Evolutionary conservation across 2,329 filamentous ascomycete species (phyloP), one percentile per base, ranked within the genome.

Genomic region (Lithohypha guttulata): DNA sequence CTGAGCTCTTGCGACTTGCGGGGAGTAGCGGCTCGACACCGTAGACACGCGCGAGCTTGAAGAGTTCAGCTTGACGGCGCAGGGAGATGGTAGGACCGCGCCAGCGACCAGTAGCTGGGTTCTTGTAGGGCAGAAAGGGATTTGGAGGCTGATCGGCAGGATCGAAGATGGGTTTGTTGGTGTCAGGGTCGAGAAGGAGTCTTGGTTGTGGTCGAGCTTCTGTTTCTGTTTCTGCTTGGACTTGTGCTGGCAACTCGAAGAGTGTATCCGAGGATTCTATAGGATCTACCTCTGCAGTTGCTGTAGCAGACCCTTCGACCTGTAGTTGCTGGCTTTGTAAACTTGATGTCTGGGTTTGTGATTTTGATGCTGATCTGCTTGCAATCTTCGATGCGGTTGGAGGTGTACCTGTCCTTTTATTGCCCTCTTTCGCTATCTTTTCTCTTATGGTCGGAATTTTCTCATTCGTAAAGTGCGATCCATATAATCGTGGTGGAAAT

Each of bases 51-150:
- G 91, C 86, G 53, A 96, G 62, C 64, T 93, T 93, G 53, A 91
- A 82, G 17, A 98, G 71, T 53, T 94, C 84, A 17, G 87, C 87
- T 68, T 98, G 91, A 45, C 84, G 75, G 40, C 91, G 76, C 51
- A 93, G 70, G 4, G 85, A 93, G 65, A 79, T 87, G 41, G 78
- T 72, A 0, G 91, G 84, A 48, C 85, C 75, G 50, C 86, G 80
- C 84, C 85, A 94, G 59, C 73, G 77, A 15, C 83, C 82, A 0
- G 85, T 94, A 28, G 69, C 64, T 25, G 81, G 76, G 64, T 93
- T 81, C 62, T 83, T 85, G 53, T 75, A 77, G 25, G 82, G 75
- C 45, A 77, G 69, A 68, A 98, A 98, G 1, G 89, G 89, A 57
- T 93, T 91, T 35, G 71, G 68, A 44, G 76, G 57, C 63, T 53